Percentiles rank a stretch among this genome's conserved stretches.
These are phyloP conservation scores for Triangularia verruculosa DNA, from an alignment of 2,329 filamentous ascomycete species.

Conservation along the genomic window DNA sequence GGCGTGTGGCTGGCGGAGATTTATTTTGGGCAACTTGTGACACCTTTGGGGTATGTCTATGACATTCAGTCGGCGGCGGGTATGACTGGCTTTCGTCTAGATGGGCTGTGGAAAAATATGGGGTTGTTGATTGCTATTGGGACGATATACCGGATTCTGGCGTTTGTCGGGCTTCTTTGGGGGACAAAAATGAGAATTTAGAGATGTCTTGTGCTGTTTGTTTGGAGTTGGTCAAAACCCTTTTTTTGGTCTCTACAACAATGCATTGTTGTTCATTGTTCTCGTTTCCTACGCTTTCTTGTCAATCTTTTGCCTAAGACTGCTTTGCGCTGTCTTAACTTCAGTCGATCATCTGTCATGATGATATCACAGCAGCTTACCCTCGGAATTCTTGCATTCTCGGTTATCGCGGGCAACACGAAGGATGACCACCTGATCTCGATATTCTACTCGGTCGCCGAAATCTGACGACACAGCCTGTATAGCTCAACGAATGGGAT, in stretches of 20 bases:
- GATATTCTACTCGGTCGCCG: neutral
- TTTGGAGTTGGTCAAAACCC: neutral
- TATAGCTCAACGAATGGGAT: neutral
- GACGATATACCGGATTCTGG: slow-evolving; percentile 43
- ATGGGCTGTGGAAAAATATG: slow-evolving; percentile 45
- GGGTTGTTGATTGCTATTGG: slow-evolving; percentile 43
- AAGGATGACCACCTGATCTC: neutral
- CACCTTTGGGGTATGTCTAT: slow-evolving; percentile 50
- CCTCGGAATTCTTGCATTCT: neutral
- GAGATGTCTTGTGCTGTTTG: neutral
- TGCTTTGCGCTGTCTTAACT: neutral
- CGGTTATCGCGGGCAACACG: neutral
- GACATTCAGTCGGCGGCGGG: slow-evolving; percentile 44
- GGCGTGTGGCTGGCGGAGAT: slow-evolving; percentile 56
- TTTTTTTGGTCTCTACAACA: neutral
- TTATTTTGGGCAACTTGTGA: slow-evolving; percentile 52
- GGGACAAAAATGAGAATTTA: slow-evolving; percentile 33
- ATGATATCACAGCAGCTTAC: neutral
- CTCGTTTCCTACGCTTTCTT: too few relatives aligned
- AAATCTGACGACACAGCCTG: neutral
- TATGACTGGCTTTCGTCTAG: slow-evolving; percentile 45
- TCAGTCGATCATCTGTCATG: neutral
- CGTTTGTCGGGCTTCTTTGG: slow-evolving; percentile 39
- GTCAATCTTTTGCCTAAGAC: neutral
- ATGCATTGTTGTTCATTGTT: slow-evolving; percentile 1